Evolutionary conservation across 768 basidiomycete species (phyloP), one percentile per base, ranked within the genome.

Genomic region (Boletellus ananiceps): DNA sequence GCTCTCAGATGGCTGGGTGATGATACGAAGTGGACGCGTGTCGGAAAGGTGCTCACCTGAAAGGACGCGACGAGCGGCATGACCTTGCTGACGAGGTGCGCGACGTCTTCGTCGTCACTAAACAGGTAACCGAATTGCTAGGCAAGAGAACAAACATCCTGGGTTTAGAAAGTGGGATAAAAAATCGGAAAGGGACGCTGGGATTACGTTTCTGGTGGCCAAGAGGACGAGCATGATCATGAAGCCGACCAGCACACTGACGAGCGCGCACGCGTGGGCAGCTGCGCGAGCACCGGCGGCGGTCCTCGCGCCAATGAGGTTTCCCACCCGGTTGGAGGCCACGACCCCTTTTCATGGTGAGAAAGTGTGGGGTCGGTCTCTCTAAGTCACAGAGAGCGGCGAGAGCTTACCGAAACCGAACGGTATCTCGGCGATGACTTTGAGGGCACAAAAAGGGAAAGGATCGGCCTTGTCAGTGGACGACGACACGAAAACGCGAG

Each of bases 401-500:
- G 34, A 40, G 37, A 16, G 54, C 57, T 8, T 44, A 75, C 76
- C 84, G 38, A 87, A 82, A 8, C 86, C 86, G 55, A 87, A 88
- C 0, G 87, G 87, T 40, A 88, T 76, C 0, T 84, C 87, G 47
- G 84, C 83, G 25, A 89, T 69, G 55, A 88, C 83, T 63, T 79
- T 55, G 11, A 27, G 5, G 19, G 16, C n/a, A 18, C 27, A 27
- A 27, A 7, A 29, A 11, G 29, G 29, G 29, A 29, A 7, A 3
- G 29, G 8, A 11, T 29, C 1, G 27, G 8, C 7, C 8, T 29
- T 11, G 44, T 47, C 36, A 48, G 47, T 51, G 16, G 35, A 8
- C 12, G 25, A 31, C 15, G 15, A 41, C 13, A 12, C 5, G 0
- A 39, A 19, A 23, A 11, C 7, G 27, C 2, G 2, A 58, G 66